Evolutionary conservation across 2,329 filamentous ascomycete genomes (phyloP), one percentile per base, ranked within the genome.

Genomic region (Tympanopsis confertula): DNA sequence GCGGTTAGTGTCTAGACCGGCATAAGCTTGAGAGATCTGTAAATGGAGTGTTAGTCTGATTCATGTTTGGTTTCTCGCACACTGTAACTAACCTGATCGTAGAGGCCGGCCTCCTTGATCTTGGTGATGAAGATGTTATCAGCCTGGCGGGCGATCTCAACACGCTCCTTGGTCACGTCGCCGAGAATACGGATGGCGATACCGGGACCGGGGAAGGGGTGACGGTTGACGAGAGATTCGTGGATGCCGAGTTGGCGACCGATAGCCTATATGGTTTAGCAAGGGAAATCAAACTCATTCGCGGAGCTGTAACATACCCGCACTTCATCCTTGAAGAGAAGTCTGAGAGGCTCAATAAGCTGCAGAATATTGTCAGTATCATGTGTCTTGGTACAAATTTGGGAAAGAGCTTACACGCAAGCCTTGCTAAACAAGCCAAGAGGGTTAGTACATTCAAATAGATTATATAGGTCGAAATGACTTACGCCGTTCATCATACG

Each of bases 251-350:
- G 66, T 43, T 83, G 66, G 13, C 72, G 74, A 22, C 84, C 83
- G 3, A 88, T 61, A 2, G 45, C 69, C 62, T n/a, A n/a, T n/a
- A n/a, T n/a, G n/a, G n/a, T n/a, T n/a, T n/a, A n/a, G n/a, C n/a
- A n/a, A n/a, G n/a, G n/a, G n/a, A n/a, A n/a, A n/a, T n/a, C n/a
- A n/a, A n/a, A n/a, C n/a, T n/a, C n/a, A n/a, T n/a, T n/a, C n/a
- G n/a, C n/a, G n/a, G n/a, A n/a, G n/a, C n/a, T n/a, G n/a, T n/a
- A n/a, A n/a, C n/a, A n/a, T n/a, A n/a, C n/a, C 41, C 82, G 70
- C 19, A 86, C 84, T 61, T 91, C 84, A 48, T 91, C 83, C 57
- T 91, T 91, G 71, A 88, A 89, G 20, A 91, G 66, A 52, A 85
- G 78, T 32, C 82, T 69, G 1, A 91, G 72, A 2, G 84, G 84